phyloP scores from a whole-genome alignment of 371 early-diverging fungal species.

The Apophysomyces ossiformis region DNA sequence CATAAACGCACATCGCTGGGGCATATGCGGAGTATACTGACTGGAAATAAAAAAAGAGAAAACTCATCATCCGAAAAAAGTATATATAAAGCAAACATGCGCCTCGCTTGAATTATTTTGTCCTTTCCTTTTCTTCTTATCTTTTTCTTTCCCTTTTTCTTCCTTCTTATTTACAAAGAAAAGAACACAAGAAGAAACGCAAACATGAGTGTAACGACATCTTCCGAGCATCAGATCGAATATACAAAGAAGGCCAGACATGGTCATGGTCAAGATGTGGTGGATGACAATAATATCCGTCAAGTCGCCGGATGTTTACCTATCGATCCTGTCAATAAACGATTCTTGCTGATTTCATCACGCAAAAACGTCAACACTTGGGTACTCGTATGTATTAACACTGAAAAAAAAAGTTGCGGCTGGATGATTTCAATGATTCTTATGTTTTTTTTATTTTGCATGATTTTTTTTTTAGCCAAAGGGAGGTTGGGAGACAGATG shows the following conservation, averaged over 20 bases:
- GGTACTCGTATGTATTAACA: conserved; percentile 50
- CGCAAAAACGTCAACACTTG: conserved; percentile 56
- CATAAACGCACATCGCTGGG: too few species aligned
- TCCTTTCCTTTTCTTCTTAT: neutral
- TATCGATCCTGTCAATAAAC: conserved; percentile 51
- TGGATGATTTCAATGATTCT: neutral
- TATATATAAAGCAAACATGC: neutral
- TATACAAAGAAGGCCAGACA: conserved; percentile 50
- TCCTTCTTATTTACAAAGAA: neutral
- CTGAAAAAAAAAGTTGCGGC: neutral
- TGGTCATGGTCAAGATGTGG: conserved; percentile 43
- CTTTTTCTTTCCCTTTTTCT: conserved; percentile 8
- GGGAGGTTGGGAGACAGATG: conserved; percentile 74
- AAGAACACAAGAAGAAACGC: too few species aligned
- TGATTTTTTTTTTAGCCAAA: conserved; percentile 48
- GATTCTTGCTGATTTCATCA: conserved; percentile 60
- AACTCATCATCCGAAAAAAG: neutral
- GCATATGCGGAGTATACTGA: too few species aligned
- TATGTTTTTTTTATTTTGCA: neutral
- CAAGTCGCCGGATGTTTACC: conserved; percentile 71
- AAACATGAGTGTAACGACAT: neutral
- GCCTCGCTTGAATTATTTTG: neutral
- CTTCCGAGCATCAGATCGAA: conserved; percentile 21
- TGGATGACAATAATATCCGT: conserved; percentile 37
- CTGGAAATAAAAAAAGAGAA: conserved; percentile 7